A percentile compares a stretch with the other conserved stretches of the same genome.
These are phyloP conservation scores for Trichoderma citrinoviride DNA, from an alignment of 2,329 filamentous ascomycete genomes.

Conservation along the genomic window DNA sequence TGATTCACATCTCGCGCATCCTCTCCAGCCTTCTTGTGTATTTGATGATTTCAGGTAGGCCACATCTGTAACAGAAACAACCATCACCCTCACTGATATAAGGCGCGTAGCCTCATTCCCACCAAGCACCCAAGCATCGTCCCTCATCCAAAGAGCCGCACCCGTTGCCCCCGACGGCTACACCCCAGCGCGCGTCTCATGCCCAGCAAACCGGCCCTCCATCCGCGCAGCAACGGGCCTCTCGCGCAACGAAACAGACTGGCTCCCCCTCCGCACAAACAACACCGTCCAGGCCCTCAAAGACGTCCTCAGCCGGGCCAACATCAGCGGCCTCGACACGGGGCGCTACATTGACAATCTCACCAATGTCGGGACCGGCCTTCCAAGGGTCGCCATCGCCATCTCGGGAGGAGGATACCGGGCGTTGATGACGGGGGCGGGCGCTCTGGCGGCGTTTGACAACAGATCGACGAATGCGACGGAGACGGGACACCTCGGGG, in stretches of 20 bases:
- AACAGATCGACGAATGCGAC: conserved; percentile 61
- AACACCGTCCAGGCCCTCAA: conserved; percentile 24
- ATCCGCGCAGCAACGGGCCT: conserved; percentile 24
- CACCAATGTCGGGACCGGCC: conserved; percentile 17
- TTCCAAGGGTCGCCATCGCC: conserved; percentile 63
- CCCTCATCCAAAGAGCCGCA: neutral
- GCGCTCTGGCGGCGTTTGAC: conserved; percentile 71
- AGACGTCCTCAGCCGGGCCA: conserved; percentile 22
- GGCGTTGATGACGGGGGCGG: conserved; percentile 73
- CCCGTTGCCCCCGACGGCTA: conserved; percentile 23
- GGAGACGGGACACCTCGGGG: conserved; percentile 52
- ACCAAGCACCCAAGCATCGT: neutral
- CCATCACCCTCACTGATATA: neutral
- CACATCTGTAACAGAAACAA: no score
- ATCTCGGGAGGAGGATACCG: conserved; percentile 77
- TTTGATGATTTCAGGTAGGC: neutral
- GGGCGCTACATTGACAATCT: conserved; percentile 24
- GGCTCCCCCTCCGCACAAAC: conserved; percentile 24
- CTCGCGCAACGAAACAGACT: conserved; percentile 25
- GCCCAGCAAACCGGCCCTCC: conserved; percentile 22
- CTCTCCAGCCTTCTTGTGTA: neutral
- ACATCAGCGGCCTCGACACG: conserved; percentile 24
- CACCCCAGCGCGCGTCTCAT: conserved; percentile 24
- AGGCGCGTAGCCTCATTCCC: neutral
- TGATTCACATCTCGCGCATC: neutral